Conservation (phyloP, 2,329 filamentous ascomycete species). For the Ceratocystis cacaofunesta region DNA sequence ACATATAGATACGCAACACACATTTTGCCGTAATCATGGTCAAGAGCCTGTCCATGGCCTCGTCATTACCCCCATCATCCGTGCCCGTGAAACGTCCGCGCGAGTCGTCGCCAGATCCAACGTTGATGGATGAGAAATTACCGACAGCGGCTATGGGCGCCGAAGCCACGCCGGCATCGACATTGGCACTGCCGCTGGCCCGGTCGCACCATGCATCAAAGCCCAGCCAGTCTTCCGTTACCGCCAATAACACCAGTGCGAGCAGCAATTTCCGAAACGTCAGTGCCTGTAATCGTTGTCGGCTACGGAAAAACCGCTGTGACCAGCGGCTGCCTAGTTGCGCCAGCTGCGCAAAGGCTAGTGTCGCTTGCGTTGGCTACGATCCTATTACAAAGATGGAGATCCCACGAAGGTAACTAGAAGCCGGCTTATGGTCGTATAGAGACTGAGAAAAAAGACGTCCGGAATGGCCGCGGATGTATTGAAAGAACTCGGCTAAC, state of each 20-base stretch:
- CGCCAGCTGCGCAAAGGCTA: slow-evolving; percentile 83
- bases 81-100: slow-evolving; percentile 44
- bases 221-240: slow-evolving; percentile 18
- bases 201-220: neutral
- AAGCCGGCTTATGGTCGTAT: neutral
- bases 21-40: neutral
- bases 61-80: neutral
- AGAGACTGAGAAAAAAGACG: no score
- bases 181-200: neutral
- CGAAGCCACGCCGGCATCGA: neutral
- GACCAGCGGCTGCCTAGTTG: slow-evolving; percentile 87
- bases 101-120: slow-evolving; percentile 35
- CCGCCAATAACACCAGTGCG: slow-evolving; percentile 35
- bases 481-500: slow-evolving; percentile 5
- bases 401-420: slow-evolving; percentile 77
- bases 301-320: slow-evolving; percentile 84
- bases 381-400: slow-evolving; percentile 94
- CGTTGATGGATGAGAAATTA: neutral
- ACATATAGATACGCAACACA: neutral
- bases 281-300: slow-evolving; percentile 85
- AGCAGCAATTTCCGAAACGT: slow-evolving; percentile 69
- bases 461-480: no score
- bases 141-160: neutral
- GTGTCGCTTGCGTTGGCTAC: slow-evolving; percentile 82
- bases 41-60: neutral